Evolutionary conservation across 768 basidiomycete species (phyloP), one percentile per base, ranked within the genome.

Genomic region (Guyanaporus albipodus): DNA sequence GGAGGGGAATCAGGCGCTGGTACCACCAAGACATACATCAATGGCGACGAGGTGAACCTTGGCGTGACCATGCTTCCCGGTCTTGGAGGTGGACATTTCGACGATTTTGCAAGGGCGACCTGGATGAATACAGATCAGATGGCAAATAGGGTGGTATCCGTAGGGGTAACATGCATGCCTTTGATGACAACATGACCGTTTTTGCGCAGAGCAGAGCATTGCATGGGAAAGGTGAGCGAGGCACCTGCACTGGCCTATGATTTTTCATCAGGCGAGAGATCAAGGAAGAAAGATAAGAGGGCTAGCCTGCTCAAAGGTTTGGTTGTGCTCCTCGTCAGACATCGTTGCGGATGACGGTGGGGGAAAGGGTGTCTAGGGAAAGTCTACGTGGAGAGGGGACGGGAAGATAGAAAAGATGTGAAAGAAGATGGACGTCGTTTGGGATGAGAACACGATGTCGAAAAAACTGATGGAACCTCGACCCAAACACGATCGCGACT

Each of bases 81-180:
- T 95, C 83, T 98, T 98, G 69, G 94, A 98, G 75, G 94, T 96
- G 54, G 92, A 95, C 94, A 96, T 97, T 70, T 96, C 93, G 61
- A 93, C 84, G 73, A 92, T 92, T 78, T 98, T 98, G 89, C 94
- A 98, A 57, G 94, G 94, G 60, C 93, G 83, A 58, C 77, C 86
- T 87, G 34, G 22, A 44, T 21, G 18, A 28, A 27, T 22, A 34
- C 8, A 24, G 6, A 35, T 42, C 18, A 46, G 38, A 45, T 32
- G 31, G 40, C 12, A 47, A 43, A 50, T 48, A n/a, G n/a, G n/a
- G 17, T 38, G 32, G 27, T 44, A 42, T 19, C 6, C 18, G 8
- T 8, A 39, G n/a, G n/a, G n/a, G 3, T 3, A 15, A 4, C 23
- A 17, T 21, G 29, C 56, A 15, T 39, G 80, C 91, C 77, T 78